Base-by-base conservation (phyloP, 208 protist species). In the Acanthamoeba castellanii region DNA sequence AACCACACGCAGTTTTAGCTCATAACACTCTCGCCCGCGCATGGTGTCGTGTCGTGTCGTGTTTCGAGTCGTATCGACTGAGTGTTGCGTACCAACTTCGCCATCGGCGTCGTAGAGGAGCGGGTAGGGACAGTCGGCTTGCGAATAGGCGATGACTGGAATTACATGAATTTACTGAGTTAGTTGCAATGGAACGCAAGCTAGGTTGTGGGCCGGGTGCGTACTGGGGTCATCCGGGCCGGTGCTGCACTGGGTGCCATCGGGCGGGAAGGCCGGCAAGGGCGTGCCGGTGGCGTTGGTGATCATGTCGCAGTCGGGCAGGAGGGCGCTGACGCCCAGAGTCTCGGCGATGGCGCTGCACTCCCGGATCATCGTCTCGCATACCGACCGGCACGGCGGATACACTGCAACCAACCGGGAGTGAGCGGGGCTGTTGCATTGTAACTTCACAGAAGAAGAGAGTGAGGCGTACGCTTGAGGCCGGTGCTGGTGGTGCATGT, bases 61-160 rank as follows among this genome's bases (percentile, higher is more conserved):
- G 27, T 9, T n/a, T n/a, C n/a, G n/a, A 66, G 59, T 55, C 47
- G 47, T 52, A 11, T 52, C 47, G 7, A 52, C 50, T 55, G 50
- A 1, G 3, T 25, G 2, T 32, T 14, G 7, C 68, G 27, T 22
- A 76, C 61, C 85, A 0, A 72, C 32, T 70, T 16, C 4, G 20
- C 59, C 85, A 16, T 92, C 30, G 22, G 27, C 1, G 25, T 92
- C 85, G 85, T 92, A 92, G 8, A 27, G 20, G 30, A 92, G 85
- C 11, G 85, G 85, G 32, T 92, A 92, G 30, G 85, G 85, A 42
- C 85, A 92, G 55, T 92, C 85, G 16, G 85, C 85, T 16, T 92
- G 59, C 59, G 59, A 74, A n/a, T 92, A 92, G 6, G 85, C 32
- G 61, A 72, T 66, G 11, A 92, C 85, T 92, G 68, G 0, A 8